Evolutionary conservation across 2,329 filamentous ascomycete species (phyloP).

Genomic region (Furcasterigmium sp.): DNA sequence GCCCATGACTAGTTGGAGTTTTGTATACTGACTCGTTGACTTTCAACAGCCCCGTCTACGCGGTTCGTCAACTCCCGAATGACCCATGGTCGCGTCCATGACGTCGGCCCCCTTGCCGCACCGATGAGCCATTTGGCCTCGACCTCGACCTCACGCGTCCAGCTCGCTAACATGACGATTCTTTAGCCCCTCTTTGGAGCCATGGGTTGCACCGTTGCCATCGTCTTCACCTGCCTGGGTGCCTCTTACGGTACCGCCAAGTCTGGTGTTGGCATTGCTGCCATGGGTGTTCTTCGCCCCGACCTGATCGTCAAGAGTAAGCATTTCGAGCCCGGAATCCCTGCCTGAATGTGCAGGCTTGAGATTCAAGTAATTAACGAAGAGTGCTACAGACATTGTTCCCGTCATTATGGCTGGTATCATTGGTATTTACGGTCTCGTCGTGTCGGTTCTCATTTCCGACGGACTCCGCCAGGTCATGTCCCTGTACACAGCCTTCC

Average conservation of each 20-base stretch:
- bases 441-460: slow-evolving; percentile 83
- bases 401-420: slow-evolving; percentile 99
- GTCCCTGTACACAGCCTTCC: slow-evolving; percentile 76
- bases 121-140: slow-evolving; percentile 10
- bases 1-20: slow-evolving; percentile 4
- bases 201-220: slow-evolving; percentile 95
- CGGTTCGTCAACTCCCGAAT: slow-evolving; percentile 65
- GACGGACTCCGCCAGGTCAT: slow-evolving; percentile 68
- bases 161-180: slow-evolving; percentile 25
- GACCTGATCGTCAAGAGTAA: slow-evolving; percentile 99
- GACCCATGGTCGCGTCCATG: slow-evolving; percentile 11
- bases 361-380: no score
- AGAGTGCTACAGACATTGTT: slow-evolving; percentile 98
- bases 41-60: slow-evolving; percentile 80
- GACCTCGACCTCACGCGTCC: slow-evolving; percentile 3
- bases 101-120: slow-evolving; percentile 10
- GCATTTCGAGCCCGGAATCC: slow-evolving; percentile 29
- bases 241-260: slow-evolving; percentile 98
- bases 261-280: slow-evolving; percentile 96
- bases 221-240: slow-evolving; percentile 94
- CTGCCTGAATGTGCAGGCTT: no score
- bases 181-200: slow-evolving; percentile 83
- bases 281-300: slow-evolving; percentile 96
- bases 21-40: slow-evolving; percentile 16
- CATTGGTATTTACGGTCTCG: slow-evolving; percentile 96